Percentiles rank a stretch among this genome's conserved stretches.
Evolutionary conservation across 2,329 filamentous ascomycete genomes (phyloP).

Genomic region (Fusarium drepaniforme): DNA sequence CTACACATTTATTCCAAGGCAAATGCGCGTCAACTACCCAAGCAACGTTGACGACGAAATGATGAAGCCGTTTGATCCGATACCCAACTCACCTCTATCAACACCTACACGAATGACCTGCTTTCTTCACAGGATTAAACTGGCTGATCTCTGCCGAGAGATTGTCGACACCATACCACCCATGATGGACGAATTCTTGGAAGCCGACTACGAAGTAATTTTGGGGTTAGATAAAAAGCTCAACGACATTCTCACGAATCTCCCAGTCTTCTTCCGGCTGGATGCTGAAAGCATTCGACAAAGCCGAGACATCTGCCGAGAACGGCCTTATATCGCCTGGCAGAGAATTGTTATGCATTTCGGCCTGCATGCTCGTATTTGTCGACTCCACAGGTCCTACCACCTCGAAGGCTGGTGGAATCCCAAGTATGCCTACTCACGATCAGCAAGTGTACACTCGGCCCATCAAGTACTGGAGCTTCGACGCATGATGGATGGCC

Average conservation of each 20-base stretch:
- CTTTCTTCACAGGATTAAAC: not conserved
- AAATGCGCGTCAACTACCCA: not conserved
- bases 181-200: not conserved
- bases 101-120: not conserved
- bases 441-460: not conserved
- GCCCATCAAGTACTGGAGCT: not conserved
- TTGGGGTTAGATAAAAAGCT: not conserved
- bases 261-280: not conserved
- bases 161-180: constrained; percentile 5
- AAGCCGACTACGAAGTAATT: constrained; percentile 1
- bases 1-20: not conserved
- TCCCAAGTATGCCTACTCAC: not conserved
- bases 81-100: not conserved
- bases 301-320: not conserved
- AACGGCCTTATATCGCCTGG: not conserved
- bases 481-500: not conserved
- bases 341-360: not conserved
- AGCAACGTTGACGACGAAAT: not conserved
- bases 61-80: not conserved
- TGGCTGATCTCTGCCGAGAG: constrained; percentile 1
- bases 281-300: not conserved
- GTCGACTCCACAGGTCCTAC: not conserved
- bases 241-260: not conserved
- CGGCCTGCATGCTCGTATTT: not conserved
- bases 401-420: not conserved